Conservation (phyloP, 2,329 filamentous ascomycete genomes). For the Fonsecaea pugnacius region DNA sequence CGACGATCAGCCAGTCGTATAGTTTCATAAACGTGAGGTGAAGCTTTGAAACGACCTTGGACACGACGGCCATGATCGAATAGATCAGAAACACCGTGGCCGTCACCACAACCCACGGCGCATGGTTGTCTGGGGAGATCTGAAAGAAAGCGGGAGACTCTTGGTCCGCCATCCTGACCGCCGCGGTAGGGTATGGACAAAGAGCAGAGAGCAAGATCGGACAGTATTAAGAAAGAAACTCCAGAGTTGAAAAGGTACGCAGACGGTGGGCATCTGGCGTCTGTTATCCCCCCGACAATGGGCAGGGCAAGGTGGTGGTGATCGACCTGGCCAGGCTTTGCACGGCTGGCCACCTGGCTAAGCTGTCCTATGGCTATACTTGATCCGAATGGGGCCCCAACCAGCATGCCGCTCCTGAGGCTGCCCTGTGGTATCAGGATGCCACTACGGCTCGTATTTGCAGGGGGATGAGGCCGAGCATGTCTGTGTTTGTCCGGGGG, state of each 20-base stretch:
- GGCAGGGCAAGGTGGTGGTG: not conserved
- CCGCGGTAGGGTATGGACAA: not conserved
- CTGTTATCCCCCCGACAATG: not conserved
- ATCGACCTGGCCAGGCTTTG: not conserved
- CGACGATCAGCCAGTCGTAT: constrained; percentile 5
- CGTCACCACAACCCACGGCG: constrained; percentile 1
- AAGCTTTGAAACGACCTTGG: constrained; percentile 2
- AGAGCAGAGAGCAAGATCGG: not conserved
- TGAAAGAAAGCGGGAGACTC: constrained; percentile 5
- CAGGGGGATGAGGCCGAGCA: not conserved
- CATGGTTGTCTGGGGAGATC: constrained; percentile 17
- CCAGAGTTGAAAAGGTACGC: not conserved
- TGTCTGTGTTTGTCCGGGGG: not conserved
- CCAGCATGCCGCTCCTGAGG: not conserved
- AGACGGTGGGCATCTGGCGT: not conserved
- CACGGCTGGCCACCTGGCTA: not conserved
- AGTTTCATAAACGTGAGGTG: not conserved
- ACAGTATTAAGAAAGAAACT: not conserved
- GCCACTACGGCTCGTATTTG: not conserved
- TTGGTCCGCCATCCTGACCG: not conserved
- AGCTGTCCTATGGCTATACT: not conserved
- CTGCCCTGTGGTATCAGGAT: not conserved
- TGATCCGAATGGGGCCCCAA: not conserved
- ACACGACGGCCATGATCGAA: constrained; percentile 5
- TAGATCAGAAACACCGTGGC: constrained; percentile 5